Evolutionary conservation across 495 filamentous ascomycete species (phyloP).

Genomic region (Letharia lupina): DNA sequence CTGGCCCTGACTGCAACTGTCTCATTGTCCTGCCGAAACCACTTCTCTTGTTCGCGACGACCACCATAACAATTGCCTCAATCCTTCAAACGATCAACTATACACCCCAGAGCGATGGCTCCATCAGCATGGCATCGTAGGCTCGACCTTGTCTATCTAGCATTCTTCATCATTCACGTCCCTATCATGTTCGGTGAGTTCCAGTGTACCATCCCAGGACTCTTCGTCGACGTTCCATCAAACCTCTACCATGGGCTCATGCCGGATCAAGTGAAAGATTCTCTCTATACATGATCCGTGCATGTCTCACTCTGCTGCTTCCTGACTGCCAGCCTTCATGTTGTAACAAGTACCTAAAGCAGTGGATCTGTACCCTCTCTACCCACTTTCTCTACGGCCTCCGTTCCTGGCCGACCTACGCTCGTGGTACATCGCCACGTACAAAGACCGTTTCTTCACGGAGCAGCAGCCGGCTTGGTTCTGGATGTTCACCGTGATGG

Average conservation of each 20-base stretch:
- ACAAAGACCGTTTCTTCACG: conserved; percentile 63
- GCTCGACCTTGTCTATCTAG: conserved; percentile 15
- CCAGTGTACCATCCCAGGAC: background rate
- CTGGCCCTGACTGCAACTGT: background rate
- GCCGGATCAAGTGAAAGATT: too few relatives aligned
- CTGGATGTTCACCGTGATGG: conserved; percentile 15
- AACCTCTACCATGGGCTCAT: background rate
- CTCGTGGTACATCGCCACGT: conserved; percentile 22
- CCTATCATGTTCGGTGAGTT: conserved; percentile 24
- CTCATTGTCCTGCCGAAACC: background rate
- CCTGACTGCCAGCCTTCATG: background rate
- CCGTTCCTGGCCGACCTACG: conserved; percentile 20
- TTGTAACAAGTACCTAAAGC: conserved; percentile 4
- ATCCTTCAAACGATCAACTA: background rate
- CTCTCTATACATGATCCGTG: background rate
- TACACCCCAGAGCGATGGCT: background rate
- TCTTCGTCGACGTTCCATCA: background rate
- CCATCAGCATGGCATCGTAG: conserved; percentile 11
- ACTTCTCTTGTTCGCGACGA: background rate
- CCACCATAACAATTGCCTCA: background rate
- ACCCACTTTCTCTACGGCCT: conserved; percentile 16
- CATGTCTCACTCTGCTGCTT: background rate
- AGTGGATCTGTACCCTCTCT: conserved; percentile 25
- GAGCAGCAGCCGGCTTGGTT: conserved; percentile 52
- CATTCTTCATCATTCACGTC: conserved; percentile 27